Conservation (phyloP, 1,284 basidiomycete genomes). For the Naganishia albida region DNA sequence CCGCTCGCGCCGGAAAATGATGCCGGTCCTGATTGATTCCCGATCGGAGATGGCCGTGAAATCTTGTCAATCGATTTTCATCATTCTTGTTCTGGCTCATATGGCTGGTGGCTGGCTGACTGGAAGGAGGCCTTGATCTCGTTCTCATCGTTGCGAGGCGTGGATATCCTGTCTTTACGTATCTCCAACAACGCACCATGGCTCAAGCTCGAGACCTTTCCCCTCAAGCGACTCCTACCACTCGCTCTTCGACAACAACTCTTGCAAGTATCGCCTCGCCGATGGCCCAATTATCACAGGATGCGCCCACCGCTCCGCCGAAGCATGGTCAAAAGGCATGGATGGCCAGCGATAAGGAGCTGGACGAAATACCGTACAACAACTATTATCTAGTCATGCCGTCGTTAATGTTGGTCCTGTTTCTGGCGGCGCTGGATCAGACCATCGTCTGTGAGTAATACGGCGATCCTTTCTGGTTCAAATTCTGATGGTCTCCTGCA, state of each 20-base stretch:
- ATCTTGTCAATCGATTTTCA: constrained; percentile 14
- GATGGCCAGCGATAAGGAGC: constrained; percentile 33
- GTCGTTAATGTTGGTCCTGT: constrained; percentile 28
- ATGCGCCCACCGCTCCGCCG: background rate
- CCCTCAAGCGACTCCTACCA: background rate
- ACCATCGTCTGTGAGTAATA: constrained; percentile 31
- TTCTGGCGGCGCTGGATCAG: constrained; percentile 33
- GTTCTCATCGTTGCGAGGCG: no score
- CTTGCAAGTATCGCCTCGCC: constrained; percentile 4
- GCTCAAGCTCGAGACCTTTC: background rate
- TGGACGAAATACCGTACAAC: constrained; percentile 28
- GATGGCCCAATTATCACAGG: background rate
- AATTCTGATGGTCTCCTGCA: background rate
- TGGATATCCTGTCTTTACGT: background rate
- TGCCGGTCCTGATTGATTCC: background rate
- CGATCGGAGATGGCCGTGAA: constrained; percentile 7
- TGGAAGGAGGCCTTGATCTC: no score
- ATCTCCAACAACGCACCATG: background rate
- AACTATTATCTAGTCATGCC: constrained; percentile 32
- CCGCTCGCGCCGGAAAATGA: background rate
- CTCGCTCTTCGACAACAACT: constrained; percentile 6
- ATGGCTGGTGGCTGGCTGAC: background rate
- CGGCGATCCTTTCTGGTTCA: no score
- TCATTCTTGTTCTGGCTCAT: background rate
- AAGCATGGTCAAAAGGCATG: constrained; percentile 21